Evolutionary conservation across 2,329 filamentous ascomycete genomes (phyloP).

Genomic region (Penicillium sp.): DNA sequence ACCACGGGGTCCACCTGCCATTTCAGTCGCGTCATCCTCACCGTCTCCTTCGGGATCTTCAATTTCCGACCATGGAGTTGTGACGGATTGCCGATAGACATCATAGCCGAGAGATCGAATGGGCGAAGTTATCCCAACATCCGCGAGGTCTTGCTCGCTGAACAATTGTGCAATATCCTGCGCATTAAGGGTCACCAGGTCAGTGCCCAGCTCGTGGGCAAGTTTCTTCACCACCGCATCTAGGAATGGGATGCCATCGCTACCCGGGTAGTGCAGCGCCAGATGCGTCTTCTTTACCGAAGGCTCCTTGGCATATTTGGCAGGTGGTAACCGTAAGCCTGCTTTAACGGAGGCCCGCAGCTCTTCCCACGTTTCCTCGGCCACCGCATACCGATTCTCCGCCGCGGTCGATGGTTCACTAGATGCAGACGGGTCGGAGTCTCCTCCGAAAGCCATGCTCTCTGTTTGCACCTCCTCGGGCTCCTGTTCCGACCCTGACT

Average conservation of each 20-base stretch:
- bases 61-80: slow-evolving; percentile 26
- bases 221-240: slow-evolving; percentile 56
- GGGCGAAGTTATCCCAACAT: slow-evolving; percentile 26
- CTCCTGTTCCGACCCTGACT: slow-evolving; percentile 13
- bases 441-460: slow-evolving; percentile 19
- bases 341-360: slow-evolving; percentile 45
- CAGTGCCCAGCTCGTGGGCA: slow-evolving; percentile 48
- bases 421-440: slow-evolving; percentile 17
- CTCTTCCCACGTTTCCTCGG: slow-evolving; percentile 40
- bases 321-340: slow-evolving; percentile 39
- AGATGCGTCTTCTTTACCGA: slow-evolving; percentile 48
- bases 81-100: slow-evolving; percentile 38
- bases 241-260: slow-evolving; percentile 48
- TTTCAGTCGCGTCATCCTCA: slow-evolving; percentile 33
- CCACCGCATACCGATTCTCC: slow-evolving; percentile 33
- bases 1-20: slow-evolving; percentile 13
- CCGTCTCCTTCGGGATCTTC: slow-evolving; percentile 44
- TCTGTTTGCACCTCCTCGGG: slow-evolving; percentile 11
- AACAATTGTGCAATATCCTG: slow-evolving; percentile 41
- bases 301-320: slow-evolving; percentile 39
- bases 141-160: slow-evolving; percentile 35
- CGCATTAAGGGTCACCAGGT: slow-evolving; percentile 38
- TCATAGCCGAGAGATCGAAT: slow-evolving; percentile 48
- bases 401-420: slow-evolving; percentile 12
- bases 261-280: slow-evolving; percentile 51